Evolutionary conservation across 352 stramenopile species (phyloP).

Genomic region (Pythium brassicae): DNA sequence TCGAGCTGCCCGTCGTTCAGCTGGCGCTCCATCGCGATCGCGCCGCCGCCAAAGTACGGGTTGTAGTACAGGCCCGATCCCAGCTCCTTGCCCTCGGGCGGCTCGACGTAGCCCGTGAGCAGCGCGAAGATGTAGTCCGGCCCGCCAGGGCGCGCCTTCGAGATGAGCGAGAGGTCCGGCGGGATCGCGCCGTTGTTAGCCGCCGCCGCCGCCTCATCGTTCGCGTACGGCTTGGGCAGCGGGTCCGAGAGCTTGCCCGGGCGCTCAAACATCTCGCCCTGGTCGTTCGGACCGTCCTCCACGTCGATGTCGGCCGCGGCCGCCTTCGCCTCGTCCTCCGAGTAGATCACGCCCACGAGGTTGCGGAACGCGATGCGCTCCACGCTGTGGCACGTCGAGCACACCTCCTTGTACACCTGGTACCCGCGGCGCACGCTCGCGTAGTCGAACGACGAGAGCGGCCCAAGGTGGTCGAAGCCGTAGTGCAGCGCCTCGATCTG

Average conservation of each 20-base stretch:
- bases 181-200: constrained; percentile 97
- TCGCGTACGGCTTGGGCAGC: constrained; percentile 95
- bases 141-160: constrained; percentile 94
- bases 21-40: constrained; percentile 98
- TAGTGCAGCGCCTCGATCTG: constrained; percentile 86
- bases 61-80: constrained; percentile 95
- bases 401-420: constrained; percentile 99
- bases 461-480: constrained; percentile 85
- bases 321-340: constrained; percentile 88
- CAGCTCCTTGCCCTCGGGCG: constrained; percentile 88
- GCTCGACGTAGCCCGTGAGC: constrained; percentile 96
- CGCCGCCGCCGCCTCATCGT: constrained; percentile 95
- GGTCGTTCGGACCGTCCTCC: constrained; percentile 95
- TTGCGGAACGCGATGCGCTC: constrained; percentile 98
- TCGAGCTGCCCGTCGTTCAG: constrained; percentile 96
- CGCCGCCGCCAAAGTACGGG: constrained; percentile 97
- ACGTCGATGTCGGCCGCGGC: constrained; percentile 95
- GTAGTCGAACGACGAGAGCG: constrained; percentile 88
- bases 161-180: constrained; percentile 97
- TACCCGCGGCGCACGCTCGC: constrained; percentile 95
- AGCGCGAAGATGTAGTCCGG: constrained; percentile 97
- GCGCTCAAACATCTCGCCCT: constrained; percentile 99
- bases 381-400: constrained; percentile 96
- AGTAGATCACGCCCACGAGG: constrained; percentile 96
- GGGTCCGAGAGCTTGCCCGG: constrained; percentile 96